These are phyloP conservation scores for Aspergillus carlsbadensis DNA, from an alignment of 495 filamentous ascomycete species.

Conservation along the genomic window DNA sequence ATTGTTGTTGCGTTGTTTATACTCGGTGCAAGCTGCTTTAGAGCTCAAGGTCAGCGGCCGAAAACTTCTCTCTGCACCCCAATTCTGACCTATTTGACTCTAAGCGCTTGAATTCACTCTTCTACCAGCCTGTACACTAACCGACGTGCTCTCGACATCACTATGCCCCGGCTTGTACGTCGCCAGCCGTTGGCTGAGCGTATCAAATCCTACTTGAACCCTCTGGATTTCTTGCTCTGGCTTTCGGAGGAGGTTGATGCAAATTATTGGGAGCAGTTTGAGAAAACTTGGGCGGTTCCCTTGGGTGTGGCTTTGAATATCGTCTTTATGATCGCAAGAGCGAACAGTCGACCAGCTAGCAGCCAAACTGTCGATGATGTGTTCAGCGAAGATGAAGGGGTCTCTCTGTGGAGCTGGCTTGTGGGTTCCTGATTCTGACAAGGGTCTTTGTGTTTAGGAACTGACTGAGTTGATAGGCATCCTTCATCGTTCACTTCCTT, in stretches of 20 bases:
- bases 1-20: slow-evolving; percentile 19
- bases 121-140: neutral
- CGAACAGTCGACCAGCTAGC: slow-evolving; percentile 57
- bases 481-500: slow-evolving; percentile 66
- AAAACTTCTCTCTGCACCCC: neutral
- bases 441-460: neutral
- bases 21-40: slow-evolving; percentile 2
- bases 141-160: slow-evolving; percentile 19
- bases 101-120: neutral
- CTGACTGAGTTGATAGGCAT: slow-evolving; percentile 48
- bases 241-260: slow-evolving; percentile 86
- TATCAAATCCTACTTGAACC: slow-evolving; percentile 75
- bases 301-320: slow-evolving; percentile 76
- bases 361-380: slow-evolving; percentile 68
- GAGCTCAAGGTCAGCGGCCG: slow-evolving; percentile 1
- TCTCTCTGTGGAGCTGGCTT: slow-evolving; percentile 71
- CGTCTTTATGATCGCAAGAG: slow-evolving; percentile 76
- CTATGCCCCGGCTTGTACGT: slow-evolving; percentile 78
- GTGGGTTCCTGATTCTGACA: slow-evolving; percentile 53
- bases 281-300: slow-evolving; percentile 68
- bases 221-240: slow-evolving; percentile 84
- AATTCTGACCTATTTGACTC: neutral
- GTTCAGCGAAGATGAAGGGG: slow-evolving; percentile 68
- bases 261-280: slow-evolving; percentile 78
- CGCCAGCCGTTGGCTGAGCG: slow-evolving; percentile 72